phyloP scores from a whole-genome alignment of 2,329 filamentous ascomycete species.

The Eurotiales sp. region DNA sequence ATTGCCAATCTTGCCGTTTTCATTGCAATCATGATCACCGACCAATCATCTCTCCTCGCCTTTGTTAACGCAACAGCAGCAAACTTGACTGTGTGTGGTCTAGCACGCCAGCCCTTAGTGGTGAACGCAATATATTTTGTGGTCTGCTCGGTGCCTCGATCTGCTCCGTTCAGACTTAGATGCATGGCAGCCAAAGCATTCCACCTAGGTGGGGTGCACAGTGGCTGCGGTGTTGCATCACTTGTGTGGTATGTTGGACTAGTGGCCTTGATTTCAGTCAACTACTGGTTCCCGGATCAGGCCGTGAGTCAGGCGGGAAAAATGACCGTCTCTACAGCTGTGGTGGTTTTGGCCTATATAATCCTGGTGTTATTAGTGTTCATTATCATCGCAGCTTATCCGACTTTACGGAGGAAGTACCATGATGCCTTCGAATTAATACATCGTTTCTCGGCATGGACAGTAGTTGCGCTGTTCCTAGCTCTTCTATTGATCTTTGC shows the following conservation, averaged over 20 bases:
- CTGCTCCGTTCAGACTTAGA: constrained; percentile 44
- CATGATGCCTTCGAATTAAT: constrained; percentile 69
- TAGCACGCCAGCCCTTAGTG: constrained; percentile 52
- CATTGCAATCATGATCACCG: constrained; percentile 32
- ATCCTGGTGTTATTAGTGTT: constrained; percentile 55
- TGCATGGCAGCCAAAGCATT: constrained; percentile 49
- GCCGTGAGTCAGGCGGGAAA: constrained; percentile 7
- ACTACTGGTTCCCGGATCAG: constrained; percentile 26
- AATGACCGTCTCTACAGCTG: constrained; percentile 30
- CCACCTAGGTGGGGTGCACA: constrained; percentile 54
- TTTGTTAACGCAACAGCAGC: constrained; percentile 42
- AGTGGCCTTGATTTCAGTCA: constrained; percentile 31
- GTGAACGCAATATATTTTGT: constrained; percentile 49
- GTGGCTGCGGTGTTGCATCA: constrained; percentile 48
- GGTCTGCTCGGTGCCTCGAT: constrained; percentile 44
- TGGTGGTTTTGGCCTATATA: constrained; percentile 54
- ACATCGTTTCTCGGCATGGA: constrained; percentile 73
- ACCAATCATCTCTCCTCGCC: constrained; percentile 31
- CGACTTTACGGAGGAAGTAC: constrained; percentile 56
- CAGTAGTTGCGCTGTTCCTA: constrained; percentile 63
- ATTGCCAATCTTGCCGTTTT: constrained; percentile 36
- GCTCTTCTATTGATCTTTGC: constrained; percentile 56
- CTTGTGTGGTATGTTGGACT: constrained; percentile 46
- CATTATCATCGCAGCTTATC: constrained; percentile 63
- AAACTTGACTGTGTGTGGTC: constrained; percentile 46